phyloP scores from a whole-genome alignment of 148 eudicot genomes.

The Fagopyrum esculentum region DNA sequence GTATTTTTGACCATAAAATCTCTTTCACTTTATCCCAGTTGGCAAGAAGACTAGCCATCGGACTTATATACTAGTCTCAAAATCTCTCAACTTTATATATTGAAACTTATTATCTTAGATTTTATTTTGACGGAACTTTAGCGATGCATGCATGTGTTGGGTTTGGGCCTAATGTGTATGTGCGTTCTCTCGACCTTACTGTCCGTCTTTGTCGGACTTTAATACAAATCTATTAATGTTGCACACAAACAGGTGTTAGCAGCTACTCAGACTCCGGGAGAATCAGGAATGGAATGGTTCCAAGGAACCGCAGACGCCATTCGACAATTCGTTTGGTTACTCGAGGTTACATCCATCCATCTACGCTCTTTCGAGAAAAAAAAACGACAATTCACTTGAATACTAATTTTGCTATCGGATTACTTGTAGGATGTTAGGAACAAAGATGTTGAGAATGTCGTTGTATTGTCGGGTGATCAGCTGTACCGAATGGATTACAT shows the following conservation, averaged over 20 bases:
- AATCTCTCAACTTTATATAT: too few species aligned
- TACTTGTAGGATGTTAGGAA: slow-evolving; percentile 62
- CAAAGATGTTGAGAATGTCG: slow-evolving; percentile 63
- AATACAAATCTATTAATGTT: not conserved
- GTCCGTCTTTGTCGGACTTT: too few species aligned
- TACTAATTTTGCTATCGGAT: not conserved
- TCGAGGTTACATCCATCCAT: slow-evolving; percentile 43
- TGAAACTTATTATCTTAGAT: too few species aligned
- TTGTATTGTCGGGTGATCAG: slow-evolving; percentile 85
- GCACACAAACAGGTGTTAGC: slow-evolving; percentile 64
- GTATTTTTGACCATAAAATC: too few species aligned
- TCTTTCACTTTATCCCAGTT: too few species aligned
- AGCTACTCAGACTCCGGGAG: slow-evolving; percentile 91
- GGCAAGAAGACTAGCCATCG: too few species aligned
- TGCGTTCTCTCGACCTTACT: too few species aligned
- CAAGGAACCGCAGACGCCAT: slow-evolving; percentile 99
- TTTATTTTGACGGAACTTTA: too few species aligned
- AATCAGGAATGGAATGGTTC: slow-evolving; percentile 86
- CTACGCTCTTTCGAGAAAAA: not conserved
- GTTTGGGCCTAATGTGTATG: too few species aligned
- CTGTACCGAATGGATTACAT: slow-evolving; percentile 87
- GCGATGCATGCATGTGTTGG: too few species aligned
- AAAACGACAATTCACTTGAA: not conserved
- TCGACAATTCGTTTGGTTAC: slow-evolving; percentile 73
- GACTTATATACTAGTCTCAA: too few species aligned